Percentiles rank a stretch among this genome's conserved stretches.
These are phyloP conservation scores for Mariannaea sp. DNA, from an alignment of 2,329 filamentous ascomycete genomes.

Conservation along the genomic window DNA sequence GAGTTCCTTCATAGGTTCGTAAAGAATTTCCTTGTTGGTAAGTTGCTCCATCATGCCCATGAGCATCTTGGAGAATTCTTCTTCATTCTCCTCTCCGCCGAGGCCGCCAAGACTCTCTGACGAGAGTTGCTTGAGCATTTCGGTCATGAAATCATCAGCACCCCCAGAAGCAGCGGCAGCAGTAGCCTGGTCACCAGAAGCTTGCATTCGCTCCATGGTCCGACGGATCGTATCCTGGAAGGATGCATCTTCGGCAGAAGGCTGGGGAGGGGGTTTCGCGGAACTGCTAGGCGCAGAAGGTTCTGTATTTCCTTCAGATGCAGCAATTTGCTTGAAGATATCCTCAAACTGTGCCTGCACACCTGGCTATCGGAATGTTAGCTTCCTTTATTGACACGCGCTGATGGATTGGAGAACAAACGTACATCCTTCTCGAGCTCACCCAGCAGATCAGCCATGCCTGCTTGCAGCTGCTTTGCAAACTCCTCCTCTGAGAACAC, in stretches of 20 bases:
- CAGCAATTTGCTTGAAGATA: constrained; percentile 74
- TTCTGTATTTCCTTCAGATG: constrained; percentile 48
- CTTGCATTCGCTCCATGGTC: constrained; percentile 96
- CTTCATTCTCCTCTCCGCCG: constrained; percentile 67
- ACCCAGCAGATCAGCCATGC: constrained; percentile 83
- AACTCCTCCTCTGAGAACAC: constrained; percentile 75
- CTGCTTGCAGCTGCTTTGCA: constrained; percentile 81
- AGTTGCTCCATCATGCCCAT: constrained; percentile 99
- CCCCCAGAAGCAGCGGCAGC: constrained; percentile 72
- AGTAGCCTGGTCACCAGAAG: constrained; percentile 82
- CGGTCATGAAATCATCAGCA: constrained; percentile 81
- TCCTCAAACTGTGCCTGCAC: constrained; percentile 80
- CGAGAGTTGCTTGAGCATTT: constrained; percentile 83
- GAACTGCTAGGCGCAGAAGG: constrained; percentile 29
- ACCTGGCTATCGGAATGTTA: constrained; percentile 56
- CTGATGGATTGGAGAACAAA: neutral
- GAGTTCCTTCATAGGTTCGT: constrained; percentile 98
- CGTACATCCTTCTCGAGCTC: constrained; percentile 67
- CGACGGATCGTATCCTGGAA: constrained; percentile 93
- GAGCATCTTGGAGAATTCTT: constrained; percentile 92
- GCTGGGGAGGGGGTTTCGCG: constrained; percentile 41
- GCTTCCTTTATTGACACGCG: neutral
- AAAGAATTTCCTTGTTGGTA: constrained; percentile 96
- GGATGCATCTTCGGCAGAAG: constrained; percentile 59
- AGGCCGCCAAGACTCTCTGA: constrained; percentile 61